These are phyloP conservation scores for Beauveria sp. DNA, from an alignment of 2,329 filamentous ascomycete genomes.

Conservation along the genomic window DNA sequence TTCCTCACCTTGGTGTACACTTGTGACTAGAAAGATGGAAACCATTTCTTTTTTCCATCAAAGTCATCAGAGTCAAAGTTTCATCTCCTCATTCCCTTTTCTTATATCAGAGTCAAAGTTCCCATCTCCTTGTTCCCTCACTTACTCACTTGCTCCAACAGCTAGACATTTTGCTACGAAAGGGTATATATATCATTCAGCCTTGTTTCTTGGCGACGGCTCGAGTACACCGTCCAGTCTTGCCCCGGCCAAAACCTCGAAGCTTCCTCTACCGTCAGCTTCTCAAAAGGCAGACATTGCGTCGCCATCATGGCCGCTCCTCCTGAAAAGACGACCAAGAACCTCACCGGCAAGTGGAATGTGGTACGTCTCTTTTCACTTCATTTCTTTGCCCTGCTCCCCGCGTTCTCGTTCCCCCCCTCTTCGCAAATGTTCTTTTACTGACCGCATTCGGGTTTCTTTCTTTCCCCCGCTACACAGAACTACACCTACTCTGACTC, in stretches of 20 bases:
- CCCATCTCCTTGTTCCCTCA: too few species aligned
- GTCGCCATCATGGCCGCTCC: slow-evolving; percentile 61
- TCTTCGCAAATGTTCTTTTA: neutral
- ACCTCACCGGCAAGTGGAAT: slow-evolving; percentile 62
- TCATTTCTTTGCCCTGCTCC: neutral
- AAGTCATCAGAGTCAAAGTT: too few species aligned
- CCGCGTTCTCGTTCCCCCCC: neutral
- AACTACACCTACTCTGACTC: slow-evolving; percentile 68
- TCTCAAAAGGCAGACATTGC: neutral
- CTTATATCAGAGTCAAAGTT: too few species aligned
- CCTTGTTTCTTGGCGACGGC: too few species aligned
- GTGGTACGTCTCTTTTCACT: slow-evolving; percentile 46
- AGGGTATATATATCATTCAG: too few species aligned
- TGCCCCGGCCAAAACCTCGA: too few species aligned
- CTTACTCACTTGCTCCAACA: too few species aligned
- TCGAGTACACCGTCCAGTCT: too few species aligned
- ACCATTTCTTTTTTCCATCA: too few species aligned
- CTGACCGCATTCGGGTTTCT: neutral
- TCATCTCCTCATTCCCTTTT: too few species aligned
- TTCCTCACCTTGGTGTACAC: neutral
- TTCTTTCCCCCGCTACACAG: slow-evolving; percentile 32
- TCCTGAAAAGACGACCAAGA: slow-evolving; percentile 53
- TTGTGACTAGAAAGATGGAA: too few species aligned
- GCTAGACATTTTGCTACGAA: too few species aligned
- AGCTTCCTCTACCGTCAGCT: neutral